Base-by-base conservation (phyloP, 257 asterid species). In the Penstemon eatonii region DNA sequence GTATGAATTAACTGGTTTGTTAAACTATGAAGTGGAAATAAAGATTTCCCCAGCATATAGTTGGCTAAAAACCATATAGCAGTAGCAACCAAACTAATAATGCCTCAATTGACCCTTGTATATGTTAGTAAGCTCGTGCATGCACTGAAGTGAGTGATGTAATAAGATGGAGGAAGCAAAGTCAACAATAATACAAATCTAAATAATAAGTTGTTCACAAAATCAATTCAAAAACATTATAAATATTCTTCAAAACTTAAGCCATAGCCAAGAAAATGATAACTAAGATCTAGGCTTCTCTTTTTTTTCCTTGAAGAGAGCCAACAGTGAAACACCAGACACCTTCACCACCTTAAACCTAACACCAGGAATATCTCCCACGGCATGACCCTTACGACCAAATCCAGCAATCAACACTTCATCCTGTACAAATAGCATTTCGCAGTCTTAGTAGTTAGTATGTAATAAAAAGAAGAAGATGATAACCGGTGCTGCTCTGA, bases 331-430 rank as follows among this genome's bases (percentile, higher is more conserved):
- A 5, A 88, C 96, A 11, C 96, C 93, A 11, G 93, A 88, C n/a
- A 88, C 96, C 84, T 86, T 88, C 73, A 88, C 96, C 67, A 88
- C 96, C 89, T 88, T 88, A 79, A 88, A 88, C 55, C 90, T 71
- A 62, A 88, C 96, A 7, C 96, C 96, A 0, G 96, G 93, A 76
- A 88, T 88, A 88, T 88, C 96, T 77, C 96, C 96, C 59, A 88
- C 96, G 0, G 96, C 93, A 13, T 88, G 96, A 56, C 93, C 96
- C 65, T 88, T 88, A 33, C 96, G 90, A 13, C 96, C 96, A 68
- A 88, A 88, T 72, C 96, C 96, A 72, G 96, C 96, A 56, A 88
- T 88, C 86, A 88, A 75, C 62, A 88, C 96, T 74, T 88, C 96
- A 33, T 88, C 93, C 96, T 88, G 86, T 19, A 38, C 56, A 55